A percentile compares a stretch with the other conserved stretches of the same genome.
phyloP scores from a whole-genome alignment of 371 early-diverging fungal genomes.

The Mortierella sp. region DNA sequence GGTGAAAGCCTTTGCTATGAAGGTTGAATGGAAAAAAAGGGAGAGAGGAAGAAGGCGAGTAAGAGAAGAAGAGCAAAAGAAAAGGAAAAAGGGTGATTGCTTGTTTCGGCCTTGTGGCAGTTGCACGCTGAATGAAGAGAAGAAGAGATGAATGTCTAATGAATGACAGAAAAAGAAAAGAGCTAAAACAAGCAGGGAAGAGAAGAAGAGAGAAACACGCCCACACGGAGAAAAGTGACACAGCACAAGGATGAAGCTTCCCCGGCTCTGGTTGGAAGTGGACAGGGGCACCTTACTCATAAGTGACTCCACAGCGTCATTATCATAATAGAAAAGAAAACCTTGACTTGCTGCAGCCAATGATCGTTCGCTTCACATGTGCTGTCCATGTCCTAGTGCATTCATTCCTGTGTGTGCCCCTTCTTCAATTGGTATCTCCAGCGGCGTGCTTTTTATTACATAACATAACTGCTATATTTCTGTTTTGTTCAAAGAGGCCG shows the following conservation, averaged over 20 bases:
- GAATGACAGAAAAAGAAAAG: background rate
- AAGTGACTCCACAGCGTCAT: conserved; percentile 6
- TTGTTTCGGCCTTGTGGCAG: background rate
- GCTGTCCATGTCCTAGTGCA: background rate
- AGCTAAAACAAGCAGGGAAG: background rate
- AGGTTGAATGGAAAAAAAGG: background rate
- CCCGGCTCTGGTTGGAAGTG: background rate
- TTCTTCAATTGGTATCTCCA: background rate
- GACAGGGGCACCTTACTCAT: background rate
- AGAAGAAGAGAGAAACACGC: background rate
- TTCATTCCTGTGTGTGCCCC: background rate
- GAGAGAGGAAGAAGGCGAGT: background rate
- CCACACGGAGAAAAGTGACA: background rate
- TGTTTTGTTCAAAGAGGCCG: conserved; percentile 25
- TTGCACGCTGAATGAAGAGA: background rate
- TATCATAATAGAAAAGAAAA: background rate
- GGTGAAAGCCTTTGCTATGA: background rate
- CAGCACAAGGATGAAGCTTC: background rate
- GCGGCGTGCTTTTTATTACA: background rate
- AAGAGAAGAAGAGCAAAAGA: background rate
- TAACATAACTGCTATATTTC: background rate
- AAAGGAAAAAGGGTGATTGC: background rate
- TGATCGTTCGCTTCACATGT: background rate
- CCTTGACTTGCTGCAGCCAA: background rate
- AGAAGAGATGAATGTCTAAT: background rate